These are phyloP conservation scores for Colletotrichum orchidophilum DNA, from an alignment of 2,329 filamentous ascomycete genomes.

Conservation along the genomic window DNA sequence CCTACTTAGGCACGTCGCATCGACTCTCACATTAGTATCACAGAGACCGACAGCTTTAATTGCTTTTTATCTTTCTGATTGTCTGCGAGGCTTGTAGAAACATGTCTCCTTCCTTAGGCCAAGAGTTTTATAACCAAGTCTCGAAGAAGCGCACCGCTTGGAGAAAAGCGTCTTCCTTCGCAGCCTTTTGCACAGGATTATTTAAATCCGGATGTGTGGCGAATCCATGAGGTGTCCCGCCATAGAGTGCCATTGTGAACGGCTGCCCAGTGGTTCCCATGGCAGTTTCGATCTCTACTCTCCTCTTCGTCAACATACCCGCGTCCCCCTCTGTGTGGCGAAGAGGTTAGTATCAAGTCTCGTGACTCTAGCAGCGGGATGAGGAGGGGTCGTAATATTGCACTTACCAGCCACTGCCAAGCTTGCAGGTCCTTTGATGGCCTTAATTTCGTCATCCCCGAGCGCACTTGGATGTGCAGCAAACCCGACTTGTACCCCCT, in stretches of 20 bases:
- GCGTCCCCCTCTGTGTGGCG: conserved; percentile 60
- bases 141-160: conserved; percentile 83
- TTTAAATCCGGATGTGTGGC: conserved; percentile 71
- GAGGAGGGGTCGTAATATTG: fast-evolving
- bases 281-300: conserved; percentile 40
- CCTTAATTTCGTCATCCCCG: conserved; percentile 65
- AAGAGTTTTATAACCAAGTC: conserved; percentile 45
- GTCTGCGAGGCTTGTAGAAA: background rate
- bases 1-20: too few species aligned
- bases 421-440: conserved; percentile 64
- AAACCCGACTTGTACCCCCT: conserved; percentile 65
- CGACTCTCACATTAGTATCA: too few species aligned
- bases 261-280: conserved; percentile 17
- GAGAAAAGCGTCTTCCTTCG: conserved; percentile 80
- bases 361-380: background rate
- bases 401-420: conserved; percentile 68
- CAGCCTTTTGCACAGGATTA: conserved; percentile 65
- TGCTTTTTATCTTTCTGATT: too few species aligned
- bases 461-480: conserved; percentile 73
- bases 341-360: background rate
- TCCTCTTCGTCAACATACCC: conserved; percentile 65
- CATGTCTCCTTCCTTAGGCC: too few species aligned
- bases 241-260: conserved; percentile 59
- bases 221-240: conserved; percentile 77
- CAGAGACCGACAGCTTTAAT: too few species aligned